phyloP scores from a whole-genome alignment of 306 rosid genomes.

The Myrica gale region DNA sequence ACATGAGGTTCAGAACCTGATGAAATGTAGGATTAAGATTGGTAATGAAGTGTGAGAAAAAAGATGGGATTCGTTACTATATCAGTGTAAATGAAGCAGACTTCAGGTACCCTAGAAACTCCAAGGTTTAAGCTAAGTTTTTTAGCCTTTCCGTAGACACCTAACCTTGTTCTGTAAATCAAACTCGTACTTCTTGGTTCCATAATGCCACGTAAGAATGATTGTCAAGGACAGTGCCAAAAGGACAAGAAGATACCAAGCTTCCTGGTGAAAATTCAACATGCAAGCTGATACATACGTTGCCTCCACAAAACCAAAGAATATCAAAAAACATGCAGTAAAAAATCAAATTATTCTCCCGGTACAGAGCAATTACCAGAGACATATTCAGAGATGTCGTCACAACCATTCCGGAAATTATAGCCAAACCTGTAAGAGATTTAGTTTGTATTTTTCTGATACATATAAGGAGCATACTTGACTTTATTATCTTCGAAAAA shows the following conservation, averaged over 20 bases:
- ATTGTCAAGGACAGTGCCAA: slow-evolving; percentile 49
- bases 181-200: slow-evolving; percentile 77
- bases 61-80: slow-evolving; percentile 75
- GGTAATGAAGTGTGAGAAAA: slow-evolving; percentile 78
- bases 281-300: slow-evolving; percentile 62
- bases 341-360: slow-evolving; percentile 59
- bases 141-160: slow-evolving; percentile 70
- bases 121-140: slow-evolving; percentile 65
- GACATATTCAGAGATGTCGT: slow-evolving; percentile 81
- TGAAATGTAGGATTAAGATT: slow-evolving; percentile 87
- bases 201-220: slow-evolving; percentile 83
- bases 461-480: not conserved
- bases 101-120: slow-evolving; percentile 70
- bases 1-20: slow-evolving; percentile 44
- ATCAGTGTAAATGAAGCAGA: slow-evolving; percentile 77
- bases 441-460: slow-evolving; percentile 5
- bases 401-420: slow-evolving; percentile 70
- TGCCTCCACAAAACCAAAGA: slow-evolving; percentile 60
- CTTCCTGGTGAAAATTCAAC: slow-evolving; percentile 68
- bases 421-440: slow-evolving; percentile 57
- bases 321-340: slow-evolving; percentile 50
- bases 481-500: not conserved
- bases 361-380: slow-evolving; percentile 63
- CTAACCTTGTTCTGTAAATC: slow-evolving; percentile 72
- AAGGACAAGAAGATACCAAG: slow-evolving; percentile 73